phyloP scores from a whole-genome alignment of 2,329 filamentous ascomycete genomes.

The Venturia nashicola region DNA sequence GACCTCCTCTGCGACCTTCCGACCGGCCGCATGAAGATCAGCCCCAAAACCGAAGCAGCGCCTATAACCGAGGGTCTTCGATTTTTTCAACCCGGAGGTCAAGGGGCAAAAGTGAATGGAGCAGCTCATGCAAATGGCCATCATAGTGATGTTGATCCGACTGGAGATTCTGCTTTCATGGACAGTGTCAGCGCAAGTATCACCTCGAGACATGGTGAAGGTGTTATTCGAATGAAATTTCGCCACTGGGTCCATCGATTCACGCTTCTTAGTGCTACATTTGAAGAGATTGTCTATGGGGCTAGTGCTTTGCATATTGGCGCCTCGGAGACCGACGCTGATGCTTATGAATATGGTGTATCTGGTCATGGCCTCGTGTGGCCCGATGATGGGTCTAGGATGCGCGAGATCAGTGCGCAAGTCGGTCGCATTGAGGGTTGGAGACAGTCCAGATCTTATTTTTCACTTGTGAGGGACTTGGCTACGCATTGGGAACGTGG shows the following conservation, averaged over 20 bases:
- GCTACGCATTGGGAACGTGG: constrained; percentile 21
- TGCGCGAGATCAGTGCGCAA: constrained; percentile 80
- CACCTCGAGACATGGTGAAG: constrained; percentile 73
- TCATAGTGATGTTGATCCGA: constrained; percentile 45
- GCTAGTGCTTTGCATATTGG: constrained; percentile 81
- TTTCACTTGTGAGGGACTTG: constrained; percentile 68
- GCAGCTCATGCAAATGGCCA: constrained; percentile 12
- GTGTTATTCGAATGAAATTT: constrained; percentile 84
- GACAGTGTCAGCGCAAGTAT: constrained; percentile 74
- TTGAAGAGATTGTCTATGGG: constrained; percentile 92
- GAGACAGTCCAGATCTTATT: constrained; percentile 91
- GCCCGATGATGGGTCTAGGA: constrained; percentile 68
- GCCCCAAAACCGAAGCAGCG: constrained; percentile 70
- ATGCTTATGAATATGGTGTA: constrained; percentile 35
- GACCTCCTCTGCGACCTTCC: constrained; percentile 89
- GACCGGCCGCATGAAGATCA: constrained; percentile 88
- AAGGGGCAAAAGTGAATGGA: constrained; percentile 11
- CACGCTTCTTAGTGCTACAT: constrained; percentile 80
- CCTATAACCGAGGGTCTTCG: constrained; percentile 71
- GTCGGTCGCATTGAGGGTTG: constrained; percentile 91
- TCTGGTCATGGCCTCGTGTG: constrained; percentile 91
- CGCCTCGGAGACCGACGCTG: constrained; percentile 47
- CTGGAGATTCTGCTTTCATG: constrained; percentile 84
- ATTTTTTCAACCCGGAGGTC: constrained; percentile 63
- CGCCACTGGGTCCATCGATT: constrained; percentile 91